These are phyloP conservation scores for Xylaria telfairii DNA, from an alignment of 495 filamentous ascomycete species.

Conservation along the genomic window DNA sequence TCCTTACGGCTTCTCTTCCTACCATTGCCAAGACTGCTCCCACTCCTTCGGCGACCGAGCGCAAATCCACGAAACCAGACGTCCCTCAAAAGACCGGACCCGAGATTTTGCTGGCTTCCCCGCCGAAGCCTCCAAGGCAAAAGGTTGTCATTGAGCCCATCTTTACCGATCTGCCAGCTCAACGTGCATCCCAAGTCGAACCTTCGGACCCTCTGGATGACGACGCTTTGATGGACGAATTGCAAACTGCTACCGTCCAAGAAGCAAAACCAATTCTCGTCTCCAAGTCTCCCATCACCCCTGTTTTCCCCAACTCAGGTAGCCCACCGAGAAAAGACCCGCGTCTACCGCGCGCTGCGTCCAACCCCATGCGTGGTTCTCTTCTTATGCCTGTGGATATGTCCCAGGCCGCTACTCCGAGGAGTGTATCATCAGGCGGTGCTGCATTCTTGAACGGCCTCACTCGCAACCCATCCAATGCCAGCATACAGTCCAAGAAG, in stretches of 20 bases:
- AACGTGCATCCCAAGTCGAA: slow-evolving; percentile 62
- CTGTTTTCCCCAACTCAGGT: slow-evolving; percentile 59
- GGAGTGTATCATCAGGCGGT: slow-evolving; percentile 55
- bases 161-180: slow-evolving; percentile 48
- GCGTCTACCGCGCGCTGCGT: slow-evolving; percentile 48
- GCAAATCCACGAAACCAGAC: slow-evolving; percentile 12
- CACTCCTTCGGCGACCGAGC: slow-evolving; percentile 9
- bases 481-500: slow-evolving; percentile 67
- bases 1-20: slow-evolving; percentile 28
- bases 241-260: slow-evolving; percentile 80
- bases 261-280: slow-evolving; percentile 84
- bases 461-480: slow-evolving; percentile 48
- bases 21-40: slow-evolving; percentile 20
- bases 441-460: slow-evolving; percentile 53
- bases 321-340: slow-evolving; percentile 42
- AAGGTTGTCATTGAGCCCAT: slow-evolving; percentile 62
- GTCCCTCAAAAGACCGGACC: slow-evolving; percentile 22
- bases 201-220: slow-evolving; percentile 70
- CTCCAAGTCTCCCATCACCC: slow-evolving; percentile 80
- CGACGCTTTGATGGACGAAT: slow-evolving; percentile 88
- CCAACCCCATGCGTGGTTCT: slow-evolving; percentile 54
- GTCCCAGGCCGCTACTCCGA: slow-evolving; percentile 39
- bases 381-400: slow-evolving; percentile 48
- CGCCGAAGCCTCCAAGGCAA: slow-evolving; percentile 48
- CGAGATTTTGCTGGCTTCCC: slow-evolving; percentile 28